Conservation (phyloP, 805 yeast genomes). For the Suhomyces pyralidae region DNA sequence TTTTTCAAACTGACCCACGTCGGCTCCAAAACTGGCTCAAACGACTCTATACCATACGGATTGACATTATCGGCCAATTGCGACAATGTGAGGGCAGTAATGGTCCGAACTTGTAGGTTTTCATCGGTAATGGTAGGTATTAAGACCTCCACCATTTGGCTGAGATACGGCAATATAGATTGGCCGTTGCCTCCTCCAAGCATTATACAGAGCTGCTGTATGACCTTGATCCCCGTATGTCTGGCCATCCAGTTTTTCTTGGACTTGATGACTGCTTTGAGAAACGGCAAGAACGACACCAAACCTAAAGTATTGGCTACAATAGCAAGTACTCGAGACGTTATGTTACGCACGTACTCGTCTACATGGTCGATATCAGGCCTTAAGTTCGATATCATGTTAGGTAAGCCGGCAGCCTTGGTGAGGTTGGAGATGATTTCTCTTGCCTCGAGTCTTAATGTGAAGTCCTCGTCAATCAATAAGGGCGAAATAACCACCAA, state of each 20-base stretch:
- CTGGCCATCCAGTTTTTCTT: slow-evolving; percentile 78
- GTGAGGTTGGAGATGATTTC: slow-evolving; percentile 74
- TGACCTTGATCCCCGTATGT: slow-evolving; percentile 73
- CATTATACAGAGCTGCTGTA: slow-evolving; percentile 70
- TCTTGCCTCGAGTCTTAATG: slow-evolving; percentile 73
- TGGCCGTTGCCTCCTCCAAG: slow-evolving; percentile 59
- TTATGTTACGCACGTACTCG: slow-evolving; percentile 72
- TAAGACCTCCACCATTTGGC: slow-evolving; percentile 61
- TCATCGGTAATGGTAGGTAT: slow-evolving; percentile 61
- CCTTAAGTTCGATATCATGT: slow-evolving; percentile 72
- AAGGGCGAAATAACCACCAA: slow-evolving; percentile 75
- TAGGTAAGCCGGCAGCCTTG: slow-evolving; percentile 78
- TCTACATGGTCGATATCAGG: slow-evolving; percentile 82
- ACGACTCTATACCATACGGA: slow-evolving; percentile 90
- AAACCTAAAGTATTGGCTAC: slow-evolving; percentile 80
- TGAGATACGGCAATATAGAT: slow-evolving; percentile 64
- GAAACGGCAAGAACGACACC: slow-evolving; percentile 68
- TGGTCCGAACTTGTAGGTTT: slow-evolving; percentile 60
- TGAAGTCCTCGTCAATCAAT: slow-evolving; percentile 71
- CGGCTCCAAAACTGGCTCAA: slow-evolving; percentile 70
- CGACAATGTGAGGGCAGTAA: slow-evolving; percentile 69
- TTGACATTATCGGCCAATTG: slow-evolving; percentile 75
- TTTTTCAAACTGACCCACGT: slow-evolving; percentile 75
- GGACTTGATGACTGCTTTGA: slow-evolving; percentile 74
- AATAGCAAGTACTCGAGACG: slow-evolving; percentile 79